These are phyloP conservation scores for Niveomyces coronatus DNA, from an alignment of 2,329 filamentous ascomycete genomes.

Conservation along the genomic window DNA sequence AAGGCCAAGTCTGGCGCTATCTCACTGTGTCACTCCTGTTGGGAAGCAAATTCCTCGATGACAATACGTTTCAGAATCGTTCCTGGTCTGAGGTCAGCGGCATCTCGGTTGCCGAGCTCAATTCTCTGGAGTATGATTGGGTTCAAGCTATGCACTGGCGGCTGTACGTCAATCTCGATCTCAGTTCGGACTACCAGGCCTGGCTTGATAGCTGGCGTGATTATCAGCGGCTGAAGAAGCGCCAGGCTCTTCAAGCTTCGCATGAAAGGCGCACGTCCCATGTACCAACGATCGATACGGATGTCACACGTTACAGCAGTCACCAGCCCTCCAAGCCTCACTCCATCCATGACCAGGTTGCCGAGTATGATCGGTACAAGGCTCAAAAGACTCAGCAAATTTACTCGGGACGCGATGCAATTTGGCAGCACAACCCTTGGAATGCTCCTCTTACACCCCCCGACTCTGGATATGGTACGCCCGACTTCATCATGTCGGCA, in stretches of 20 bases:
- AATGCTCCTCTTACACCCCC: conserved; percentile 45
- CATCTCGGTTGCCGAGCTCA: conserved; percentile 74
- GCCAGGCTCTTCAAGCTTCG: conserved; percentile 35
- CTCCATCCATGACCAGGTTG: conserved; percentile 45
- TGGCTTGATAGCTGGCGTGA: conserved; percentile 52
- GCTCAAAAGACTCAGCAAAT: conserved; percentile 32
- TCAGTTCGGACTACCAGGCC: conserved; percentile 59
- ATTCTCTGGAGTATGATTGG: conserved; percentile 81
- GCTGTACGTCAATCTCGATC: conserved; percentile 75
- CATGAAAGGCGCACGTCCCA: conserved; percentile 41
- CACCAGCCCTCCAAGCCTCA: conserved; percentile 28
- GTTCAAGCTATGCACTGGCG: conserved; percentile 72
- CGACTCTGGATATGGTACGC: conserved; percentile 51
- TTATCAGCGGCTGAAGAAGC: conserved; percentile 46
- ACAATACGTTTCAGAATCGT: conserved; percentile 95
- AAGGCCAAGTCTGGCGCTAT: conserved; percentile 75
- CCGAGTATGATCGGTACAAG: conserved; percentile 41
- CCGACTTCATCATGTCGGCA: conserved; percentile 46
- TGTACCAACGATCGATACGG: conserved; percentile 37
- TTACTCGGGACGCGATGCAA: conserved; percentile 35
- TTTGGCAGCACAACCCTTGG: conserved; percentile 36
- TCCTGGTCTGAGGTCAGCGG: conserved; percentile 95
- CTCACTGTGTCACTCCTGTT: conserved; percentile 76
- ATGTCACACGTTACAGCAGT: conserved; percentile 28
- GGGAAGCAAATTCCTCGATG: conserved; percentile 91